These are phyloP conservation scores for Arabidopsis hybrid DNA, from an alignment of 441 rosid species.

Conservation along the genomic window DNA sequence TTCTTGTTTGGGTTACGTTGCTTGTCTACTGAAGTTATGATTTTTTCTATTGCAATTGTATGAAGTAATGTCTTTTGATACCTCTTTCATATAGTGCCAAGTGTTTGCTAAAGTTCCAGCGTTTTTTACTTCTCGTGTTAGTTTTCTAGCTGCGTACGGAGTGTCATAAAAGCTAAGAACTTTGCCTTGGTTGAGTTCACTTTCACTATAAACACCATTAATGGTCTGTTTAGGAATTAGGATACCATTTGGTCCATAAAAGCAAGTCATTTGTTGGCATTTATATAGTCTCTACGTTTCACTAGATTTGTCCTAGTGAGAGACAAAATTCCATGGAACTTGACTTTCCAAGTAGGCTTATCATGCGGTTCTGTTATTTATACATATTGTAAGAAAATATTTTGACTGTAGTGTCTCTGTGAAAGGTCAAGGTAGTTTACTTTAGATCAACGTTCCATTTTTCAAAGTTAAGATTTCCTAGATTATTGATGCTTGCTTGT, in stretches of 20 bases:
- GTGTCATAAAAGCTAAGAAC: constrained; percentile 4
- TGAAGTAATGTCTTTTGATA: constrained; percentile 7
- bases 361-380: background rate
- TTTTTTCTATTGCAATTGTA: background rate
- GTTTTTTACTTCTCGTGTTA: constrained; percentile 13
- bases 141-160: background rate
- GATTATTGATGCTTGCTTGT: constrained; percentile 13
- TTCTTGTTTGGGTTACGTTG: no score
- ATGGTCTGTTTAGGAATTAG: constrained; percentile 25
- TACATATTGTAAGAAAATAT: background rate
- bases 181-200: constrained; percentile 12
- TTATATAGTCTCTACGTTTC: constrained; percentile 1
- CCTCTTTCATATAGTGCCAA: constrained; percentile 7
- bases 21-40: no score
- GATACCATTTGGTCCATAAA: background rate
- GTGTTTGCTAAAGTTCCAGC: constrained; percentile 8
- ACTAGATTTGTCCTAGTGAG: constrained; percentile 11
- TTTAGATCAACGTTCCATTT: constrained; percentile 9
- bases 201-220: constrained; percentile 6
- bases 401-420: background rate
- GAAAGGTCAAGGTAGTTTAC: background rate
- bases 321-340: constrained; percentile 14
- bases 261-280: background rate
- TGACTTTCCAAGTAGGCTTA: constrained; percentile 12
- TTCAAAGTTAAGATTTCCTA: background rate